phyloP scores from a whole-genome alignment of 1,139 yeast species.

The Nakaseomyces bracarensis region DNA sequence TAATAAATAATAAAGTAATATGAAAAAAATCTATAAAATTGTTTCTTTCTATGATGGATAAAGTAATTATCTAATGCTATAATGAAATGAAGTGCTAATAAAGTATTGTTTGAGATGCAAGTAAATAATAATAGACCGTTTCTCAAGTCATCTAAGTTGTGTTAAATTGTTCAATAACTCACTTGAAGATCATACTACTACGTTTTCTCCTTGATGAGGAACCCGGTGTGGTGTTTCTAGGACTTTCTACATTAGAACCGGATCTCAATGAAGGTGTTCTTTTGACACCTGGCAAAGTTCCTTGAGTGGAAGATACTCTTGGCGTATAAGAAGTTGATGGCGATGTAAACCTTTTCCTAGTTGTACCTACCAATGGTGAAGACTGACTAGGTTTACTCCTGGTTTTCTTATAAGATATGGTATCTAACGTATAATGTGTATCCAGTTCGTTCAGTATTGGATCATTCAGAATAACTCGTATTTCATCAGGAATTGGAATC shows the following conservation, averaged over 20 bases:
- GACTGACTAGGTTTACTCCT: neutral
- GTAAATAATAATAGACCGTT: no score
- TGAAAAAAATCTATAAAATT: no score
- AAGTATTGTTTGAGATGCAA: neutral
- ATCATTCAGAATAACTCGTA: neutral
- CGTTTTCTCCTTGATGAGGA: constrained; percentile 1
- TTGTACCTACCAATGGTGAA: neutral
- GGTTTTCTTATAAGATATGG: neutral
- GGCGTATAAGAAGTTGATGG: constrained; percentile 1
- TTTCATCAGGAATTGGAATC: neutral
- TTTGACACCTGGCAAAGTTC: constrained; percentile 26
- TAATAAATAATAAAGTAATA: no score
- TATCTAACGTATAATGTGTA: constrained; percentile 2
- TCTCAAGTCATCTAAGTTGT: no score
- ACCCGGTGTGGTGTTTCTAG: neutral
- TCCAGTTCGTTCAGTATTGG: constrained; percentile 5
- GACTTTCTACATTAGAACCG: neutral
- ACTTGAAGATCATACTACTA: constrained; percentile 5
- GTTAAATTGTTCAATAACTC: no score
- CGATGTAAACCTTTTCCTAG: neutral
- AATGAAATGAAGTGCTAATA: no score
- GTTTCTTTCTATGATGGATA: no score
- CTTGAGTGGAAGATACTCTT: constrained; percentile 12
- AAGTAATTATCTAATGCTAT: no score
- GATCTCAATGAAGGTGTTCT: constrained; percentile 23